Conservation (phyloP, 257 asterid genomes). For the Solanum pennellii region DNA sequence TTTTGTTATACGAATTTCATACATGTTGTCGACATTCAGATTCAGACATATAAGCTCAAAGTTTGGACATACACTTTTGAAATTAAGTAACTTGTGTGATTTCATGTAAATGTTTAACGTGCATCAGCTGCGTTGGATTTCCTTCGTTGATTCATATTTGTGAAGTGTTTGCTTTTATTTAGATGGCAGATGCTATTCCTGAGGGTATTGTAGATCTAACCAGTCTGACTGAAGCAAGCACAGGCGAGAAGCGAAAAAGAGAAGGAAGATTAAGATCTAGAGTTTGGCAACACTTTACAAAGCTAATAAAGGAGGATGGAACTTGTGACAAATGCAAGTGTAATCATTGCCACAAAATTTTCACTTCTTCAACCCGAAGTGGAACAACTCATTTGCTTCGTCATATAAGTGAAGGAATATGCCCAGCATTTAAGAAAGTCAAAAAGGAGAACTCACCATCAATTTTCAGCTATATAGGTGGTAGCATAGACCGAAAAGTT, state of each 20-base stretch:
- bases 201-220: slow-evolving; percentile 36
- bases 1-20: background rate
- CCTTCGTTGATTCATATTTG: background rate
- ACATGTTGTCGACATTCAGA: background rate
- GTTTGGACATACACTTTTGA: background rate
- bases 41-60: background rate
- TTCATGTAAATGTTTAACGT: background rate
- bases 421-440: slow-evolving; percentile 51
- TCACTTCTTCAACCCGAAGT: slow-evolving; percentile 58
- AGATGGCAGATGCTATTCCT: slow-evolving; percentile 44
- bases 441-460: slow-evolving; percentile 23
- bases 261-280: slow-evolving; percentile 67
- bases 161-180: background rate
- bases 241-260: slow-evolving; percentile 55
- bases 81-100: background rate
- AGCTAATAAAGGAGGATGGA: slow-evolving; percentile 73
- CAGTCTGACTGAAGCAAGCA: slow-evolving; percentile 48
- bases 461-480: slow-evolving; percentile 20
- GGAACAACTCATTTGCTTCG: slow-evolving; percentile 93
- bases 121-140: background rate
- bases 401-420: slow-evolving; percentile 64
- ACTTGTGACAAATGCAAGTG: slow-evolving; percentile 64
- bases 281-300: slow-evolving; percentile 89
- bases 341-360: slow-evolving; percentile 67
- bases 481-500: slow-evolving; percentile 20